These are phyloP conservation scores for Pezicula neosporulosa DNA, from an alignment of 2,329 filamentous ascomycete genomes.

Conservation along the genomic window DNA sequence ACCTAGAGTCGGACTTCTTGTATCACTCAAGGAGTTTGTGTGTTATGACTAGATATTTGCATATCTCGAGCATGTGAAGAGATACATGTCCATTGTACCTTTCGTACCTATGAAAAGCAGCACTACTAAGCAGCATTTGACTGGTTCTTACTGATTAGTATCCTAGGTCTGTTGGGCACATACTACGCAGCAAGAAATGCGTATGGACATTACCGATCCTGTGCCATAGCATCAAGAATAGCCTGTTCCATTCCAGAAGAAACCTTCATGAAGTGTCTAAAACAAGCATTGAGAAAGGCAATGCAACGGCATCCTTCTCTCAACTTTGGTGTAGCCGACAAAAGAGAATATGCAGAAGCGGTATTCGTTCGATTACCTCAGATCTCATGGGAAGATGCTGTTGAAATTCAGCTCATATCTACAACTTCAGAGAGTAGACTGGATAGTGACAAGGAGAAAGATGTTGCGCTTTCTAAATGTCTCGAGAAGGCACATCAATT, in stretches of 20 bases:
- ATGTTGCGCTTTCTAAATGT: slow-evolving; percentile 6
- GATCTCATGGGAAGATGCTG: slow-evolving; percentile 14
- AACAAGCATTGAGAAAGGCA: slow-evolving; percentile 9
- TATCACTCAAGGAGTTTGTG: neutral
- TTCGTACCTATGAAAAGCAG: neutral
- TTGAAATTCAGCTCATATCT: slow-evolving; percentile 7
- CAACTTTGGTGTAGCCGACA: slow-evolving; percentile 12
- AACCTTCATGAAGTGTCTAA: slow-evolving; percentile 2
- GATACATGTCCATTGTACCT: no score
- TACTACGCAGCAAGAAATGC: slow-evolving; percentile 13
- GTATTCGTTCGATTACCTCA: slow-evolving; percentile 9
- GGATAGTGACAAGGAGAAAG: neutral
- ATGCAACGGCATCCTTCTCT: slow-evolving; percentile 14
- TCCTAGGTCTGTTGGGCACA: slow-evolving; percentile 11
- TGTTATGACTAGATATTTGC: neutral
- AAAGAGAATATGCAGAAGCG: slow-evolving; percentile 6
- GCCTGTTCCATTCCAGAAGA: neutral
- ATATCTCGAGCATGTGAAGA: no score
- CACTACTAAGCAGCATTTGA: no score
- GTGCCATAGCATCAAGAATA: slow-evolving; percentile 7
- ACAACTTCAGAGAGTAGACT: neutral
- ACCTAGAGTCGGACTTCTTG: neutral
- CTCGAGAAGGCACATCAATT: slow-evolving; percentile 14
- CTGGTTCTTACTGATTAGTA: neutral
- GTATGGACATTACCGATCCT: slow-evolving; percentile 12